Evolutionary conservation across 352 stramenopile genomes (phyloP).

Genomic region (Phytophthora quininea): DNA sequence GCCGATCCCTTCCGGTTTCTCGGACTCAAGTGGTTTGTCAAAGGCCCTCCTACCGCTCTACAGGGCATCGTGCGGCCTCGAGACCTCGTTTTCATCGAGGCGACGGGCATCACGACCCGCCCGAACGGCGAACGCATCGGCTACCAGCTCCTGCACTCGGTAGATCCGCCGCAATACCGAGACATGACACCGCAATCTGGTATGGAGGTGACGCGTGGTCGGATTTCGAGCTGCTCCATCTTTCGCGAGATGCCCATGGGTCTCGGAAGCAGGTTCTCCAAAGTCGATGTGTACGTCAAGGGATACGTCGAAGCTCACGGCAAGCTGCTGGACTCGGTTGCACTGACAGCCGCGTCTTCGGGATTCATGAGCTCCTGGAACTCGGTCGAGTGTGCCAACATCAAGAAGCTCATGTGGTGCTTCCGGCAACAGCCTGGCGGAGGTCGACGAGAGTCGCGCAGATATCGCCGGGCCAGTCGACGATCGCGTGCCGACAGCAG

Average conservation of each 20-base stretch:
- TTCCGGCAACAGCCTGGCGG: slow-evolving; percentile 23
- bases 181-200: slow-evolving; percentile 15
- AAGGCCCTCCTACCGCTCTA: slow-evolving; percentile 22
- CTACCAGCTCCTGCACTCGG: slow-evolving; percentile 41
- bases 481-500: slow-evolving; percentile 26
- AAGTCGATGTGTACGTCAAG: slow-evolving; percentile 48
- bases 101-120: slow-evolving; percentile 38
- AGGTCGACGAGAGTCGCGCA: slow-evolving; percentile 1
- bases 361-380: slow-evolving; percentile 58
- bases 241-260: slow-evolving; percentile 22
- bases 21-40: slow-evolving; percentile 43
- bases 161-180: slow-evolving; percentile 33
- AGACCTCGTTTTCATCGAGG: slow-evolving; percentile 43
- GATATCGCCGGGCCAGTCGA: slow-evolving; percentile 11
- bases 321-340: slow-evolving; percentile 44
- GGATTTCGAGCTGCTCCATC: slow-evolving; percentile 46
- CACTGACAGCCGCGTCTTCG: slow-evolving; percentile 43
- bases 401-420: slow-evolving; percentile 57
- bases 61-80: slow-evolving; percentile 32
- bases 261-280: slow-evolving; percentile 22
- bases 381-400: slow-evolving; percentile 41
- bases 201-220: slow-evolving; percentile 37
- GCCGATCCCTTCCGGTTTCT: slow-evolving; percentile 44
- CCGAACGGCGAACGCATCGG: slow-evolving; percentile 32
- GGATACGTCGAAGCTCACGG: slow-evolving; percentile 50